Evolutionary conservation across 2,329 filamentous ascomycete genomes (phyloP).

Genomic region (Alternaria hordeiaustralica): DNA sequence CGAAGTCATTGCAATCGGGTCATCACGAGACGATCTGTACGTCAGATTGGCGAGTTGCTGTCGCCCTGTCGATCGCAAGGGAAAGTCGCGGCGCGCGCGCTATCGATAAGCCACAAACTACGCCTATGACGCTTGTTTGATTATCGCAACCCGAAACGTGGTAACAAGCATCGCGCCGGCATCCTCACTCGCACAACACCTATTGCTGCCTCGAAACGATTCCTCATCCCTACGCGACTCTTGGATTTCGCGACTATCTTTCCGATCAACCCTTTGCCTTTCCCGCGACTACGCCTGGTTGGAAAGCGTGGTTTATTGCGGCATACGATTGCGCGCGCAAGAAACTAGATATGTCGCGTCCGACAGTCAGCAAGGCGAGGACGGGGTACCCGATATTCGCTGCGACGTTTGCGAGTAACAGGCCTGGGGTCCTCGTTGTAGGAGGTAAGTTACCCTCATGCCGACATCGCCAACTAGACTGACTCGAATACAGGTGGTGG

Average conservation of each 20-base stretch:
- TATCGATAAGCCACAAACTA: slow-evolving; percentile 20
- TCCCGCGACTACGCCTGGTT: background rate
- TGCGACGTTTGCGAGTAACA: slow-evolving; percentile 82
- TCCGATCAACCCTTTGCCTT: background rate
- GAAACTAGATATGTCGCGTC: slow-evolving; percentile 34
- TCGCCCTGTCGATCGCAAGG: background rate
- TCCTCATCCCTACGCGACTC: slow-evolving; percentile 2
- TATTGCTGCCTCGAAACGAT: background rate
- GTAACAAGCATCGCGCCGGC: slow-evolving; percentile 15
- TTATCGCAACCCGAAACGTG: slow-evolving; percentile 23
- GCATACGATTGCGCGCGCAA: slow-evolving; percentile 1
- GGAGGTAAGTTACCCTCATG: slow-evolving; percentile 60
- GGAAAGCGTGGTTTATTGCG: slow-evolving; percentile 1
- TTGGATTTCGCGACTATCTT: background rate
- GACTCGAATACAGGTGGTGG: slow-evolving; percentile 66
- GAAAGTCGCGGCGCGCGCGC: background rate
- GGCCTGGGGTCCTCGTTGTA: slow-evolving; percentile 73
- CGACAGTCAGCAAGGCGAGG: slow-evolving; percentile 39
- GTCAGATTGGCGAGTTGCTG: background rate
- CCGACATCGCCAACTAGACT: background rate
- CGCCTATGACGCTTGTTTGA: slow-evolving; percentile 14
- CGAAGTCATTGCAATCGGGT: background rate
- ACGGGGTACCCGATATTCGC: slow-evolving; percentile 41
- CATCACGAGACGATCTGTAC: background rate
- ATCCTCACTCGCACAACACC: background rate